phyloP scores from a whole-genome alignment of 768 basidiomycete genomes.

The Russula compacta region DNA sequence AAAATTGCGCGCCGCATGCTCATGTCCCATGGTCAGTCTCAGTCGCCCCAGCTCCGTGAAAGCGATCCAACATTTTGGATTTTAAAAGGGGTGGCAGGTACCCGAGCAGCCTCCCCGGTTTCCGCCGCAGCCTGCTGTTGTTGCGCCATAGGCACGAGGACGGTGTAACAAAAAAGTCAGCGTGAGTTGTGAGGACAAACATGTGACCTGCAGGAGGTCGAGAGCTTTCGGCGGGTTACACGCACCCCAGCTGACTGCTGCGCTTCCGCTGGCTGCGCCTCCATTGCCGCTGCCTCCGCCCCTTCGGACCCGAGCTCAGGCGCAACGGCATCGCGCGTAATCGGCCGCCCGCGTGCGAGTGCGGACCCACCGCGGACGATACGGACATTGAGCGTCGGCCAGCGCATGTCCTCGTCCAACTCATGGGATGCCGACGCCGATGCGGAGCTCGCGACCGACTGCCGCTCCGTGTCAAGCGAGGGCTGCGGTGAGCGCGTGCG shows the following conservation, averaged over 20 bases:
- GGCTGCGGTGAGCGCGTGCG: slow-evolving; percentile 23
- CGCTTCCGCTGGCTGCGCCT: background rate
- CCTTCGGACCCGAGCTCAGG: background rate
- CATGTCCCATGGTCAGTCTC: background rate
- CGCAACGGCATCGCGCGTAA: slow-evolving; percentile 1
- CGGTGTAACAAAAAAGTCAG: too few relatives aligned
- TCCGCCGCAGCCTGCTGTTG: background rate
- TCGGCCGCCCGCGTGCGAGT: slow-evolving; percentile 17
- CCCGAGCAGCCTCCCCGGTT: background rate
- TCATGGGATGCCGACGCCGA: slow-evolving; percentile 27
- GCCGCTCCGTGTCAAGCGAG: slow-evolving; percentile 26
- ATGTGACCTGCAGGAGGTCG: too few relatives aligned
- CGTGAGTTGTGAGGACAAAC: too few relatives aligned
- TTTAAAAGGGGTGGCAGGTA: slow-evolving; percentile 18
- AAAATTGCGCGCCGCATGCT: background rate
- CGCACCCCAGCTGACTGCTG: background rate
- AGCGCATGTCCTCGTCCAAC: slow-evolving; percentile 23
- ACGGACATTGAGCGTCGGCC: slow-evolving; percentile 26
- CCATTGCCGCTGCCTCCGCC: background rate
- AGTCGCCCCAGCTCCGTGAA: slow-evolving; percentile 29
- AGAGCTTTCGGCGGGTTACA: background rate
- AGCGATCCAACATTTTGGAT: slow-evolving; percentile 28
- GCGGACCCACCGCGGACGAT: slow-evolving; percentile 24
- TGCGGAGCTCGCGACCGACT: slow-evolving; percentile 23
- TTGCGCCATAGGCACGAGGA: background rate